Evolutionary conservation across 176 grass and related monocot genomes (phyloP).

Genomic region (Carex parvula): DNA sequence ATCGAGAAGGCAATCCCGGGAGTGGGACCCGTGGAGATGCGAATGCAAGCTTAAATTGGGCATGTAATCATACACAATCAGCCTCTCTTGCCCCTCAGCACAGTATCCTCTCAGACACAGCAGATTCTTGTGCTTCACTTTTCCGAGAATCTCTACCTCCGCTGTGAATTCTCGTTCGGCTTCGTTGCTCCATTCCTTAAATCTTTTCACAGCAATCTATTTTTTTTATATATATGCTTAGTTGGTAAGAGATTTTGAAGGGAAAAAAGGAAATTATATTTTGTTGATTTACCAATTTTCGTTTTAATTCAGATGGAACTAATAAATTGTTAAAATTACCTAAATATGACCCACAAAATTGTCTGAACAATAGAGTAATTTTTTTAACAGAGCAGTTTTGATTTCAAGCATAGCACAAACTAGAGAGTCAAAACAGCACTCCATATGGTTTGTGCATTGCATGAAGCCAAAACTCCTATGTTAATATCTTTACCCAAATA

Average conservation of each 20-base stretch:
- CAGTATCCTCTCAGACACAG: slow-evolving; percentile 32
- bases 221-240: neutral
- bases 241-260: too few species aligned
- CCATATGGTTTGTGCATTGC: too few species aligned
- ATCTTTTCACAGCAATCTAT: slow-evolving; percentile 34
- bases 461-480: too few species aligned
- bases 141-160: slow-evolving; percentile 22
- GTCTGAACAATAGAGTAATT: neutral
- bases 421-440: too few species aligned
- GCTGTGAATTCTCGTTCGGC: slow-evolving; percentile 13
- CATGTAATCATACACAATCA: slow-evolving; percentile 36
- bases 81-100: slow-evolving; percentile 29
- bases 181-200: slow-evolving; percentile 28
- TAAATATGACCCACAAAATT: neutral
- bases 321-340: neutral
- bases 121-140: slow-evolving; percentile 32
- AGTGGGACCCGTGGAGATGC: slow-evolving; percentile 31
- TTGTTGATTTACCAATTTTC: neutral
- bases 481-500: neutral
- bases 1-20: slow-evolving; percentile 22
- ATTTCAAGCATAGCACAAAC: too few species aligned
- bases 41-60: slow-evolving; percentile 24
- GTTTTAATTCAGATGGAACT: neutral
- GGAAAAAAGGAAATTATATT: neutral
- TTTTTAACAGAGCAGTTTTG: too few species aligned